A percentile compares a stretch with the other conserved stretches of the same genome.
Evolutionary conservation across 192 early-diverging fungal genomes (phyloP).

Genomic region (Piromyces sp.): DNA sequence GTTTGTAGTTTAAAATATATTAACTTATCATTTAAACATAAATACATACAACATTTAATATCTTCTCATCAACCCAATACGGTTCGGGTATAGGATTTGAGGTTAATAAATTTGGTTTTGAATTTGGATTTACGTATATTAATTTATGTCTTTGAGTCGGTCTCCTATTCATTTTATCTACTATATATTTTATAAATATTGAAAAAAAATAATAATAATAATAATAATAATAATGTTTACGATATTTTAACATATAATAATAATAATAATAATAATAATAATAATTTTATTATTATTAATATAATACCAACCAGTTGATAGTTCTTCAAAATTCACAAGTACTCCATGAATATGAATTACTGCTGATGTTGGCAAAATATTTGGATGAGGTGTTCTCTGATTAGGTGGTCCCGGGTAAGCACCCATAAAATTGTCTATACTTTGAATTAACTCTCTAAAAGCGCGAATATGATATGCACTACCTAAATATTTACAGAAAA

Average conservation of each 20-base stretch:
- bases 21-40: constrained; percentile 3
- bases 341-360: constrained; percentile 30
- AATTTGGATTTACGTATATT: background rate
- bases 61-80: constrained; percentile 7
- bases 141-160: background rate
- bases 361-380: constrained; percentile 10
- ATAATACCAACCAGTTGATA: constrained; percentile 22
- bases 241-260: no score
- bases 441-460: constrained; percentile 34
- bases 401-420: background rate
- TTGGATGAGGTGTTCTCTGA: constrained; percentile 11
- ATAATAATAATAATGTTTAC: no score
- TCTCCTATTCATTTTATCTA: background rate
- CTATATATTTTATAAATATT: background rate
- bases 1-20: no score
- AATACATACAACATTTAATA: constrained; percentile 11
- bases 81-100: constrained; percentile 13
- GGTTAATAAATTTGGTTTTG: constrained; percentile 9
- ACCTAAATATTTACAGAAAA: no score
- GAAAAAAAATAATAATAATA: background rate
- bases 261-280: no score
- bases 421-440: constrained; percentile 40
- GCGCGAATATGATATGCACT: constrained; percentile 17
- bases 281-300: background rate
- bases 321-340: constrained; percentile 46